phyloP scores from a whole-genome alignment of 768 basidiomycete genomes.

The Russula vinacea region DNA sequence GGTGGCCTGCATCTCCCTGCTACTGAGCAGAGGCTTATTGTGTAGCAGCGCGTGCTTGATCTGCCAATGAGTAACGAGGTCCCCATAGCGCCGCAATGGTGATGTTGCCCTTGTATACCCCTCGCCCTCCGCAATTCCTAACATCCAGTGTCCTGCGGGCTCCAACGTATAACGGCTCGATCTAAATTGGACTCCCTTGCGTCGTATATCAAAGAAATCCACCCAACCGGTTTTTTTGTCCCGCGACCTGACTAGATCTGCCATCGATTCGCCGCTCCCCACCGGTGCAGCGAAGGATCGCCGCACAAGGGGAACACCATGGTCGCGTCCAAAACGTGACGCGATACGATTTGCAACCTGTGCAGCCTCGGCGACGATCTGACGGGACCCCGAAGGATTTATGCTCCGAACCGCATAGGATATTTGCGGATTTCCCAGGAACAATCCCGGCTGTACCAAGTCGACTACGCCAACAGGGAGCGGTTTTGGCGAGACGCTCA shows the following conservation, averaged over 20 bases:
- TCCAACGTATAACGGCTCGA: slow-evolving; percentile 47
- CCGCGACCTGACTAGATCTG: slow-evolving; percentile 50
- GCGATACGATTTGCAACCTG: slow-evolving; percentile 73
- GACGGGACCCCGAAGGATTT: slow-evolving; percentile 44
- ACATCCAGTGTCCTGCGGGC: slow-evolving; percentile 59
- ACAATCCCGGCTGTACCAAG: slow-evolving; percentile 28
- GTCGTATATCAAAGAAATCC: slow-evolving; percentile 38
- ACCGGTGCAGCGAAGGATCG: slow-evolving; percentile 43
- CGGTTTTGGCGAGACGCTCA: slow-evolving; percentile 35
- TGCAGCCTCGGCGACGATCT: slow-evolving; percentile 76
- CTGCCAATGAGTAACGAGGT: slow-evolving; percentile 89
- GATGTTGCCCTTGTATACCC: slow-evolving; percentile 86
- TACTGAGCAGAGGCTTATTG: slow-evolving; percentile 43
- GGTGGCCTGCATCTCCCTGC: slow-evolving; percentile 46
- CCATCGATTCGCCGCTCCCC: slow-evolving; percentile 38
- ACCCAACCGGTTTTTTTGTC: slow-evolving; percentile 45
- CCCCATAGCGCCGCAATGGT: slow-evolving; percentile 80
- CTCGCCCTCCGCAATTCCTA: slow-evolving; percentile 68
- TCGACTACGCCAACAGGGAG: slow-evolving; percentile 19
- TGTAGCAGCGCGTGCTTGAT: slow-evolving; percentile 71
- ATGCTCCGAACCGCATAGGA: slow-evolving; percentile 44
- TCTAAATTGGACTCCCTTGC: slow-evolving; percentile 38
- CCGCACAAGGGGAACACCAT: slow-evolving; percentile 59
- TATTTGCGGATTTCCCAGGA: slow-evolving; percentile 51
- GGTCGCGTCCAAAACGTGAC: slow-evolving; percentile 65